Base-by-base conservation (phyloP, 306 rosid genomes). In the Cicer pinnatifidum region DNA sequence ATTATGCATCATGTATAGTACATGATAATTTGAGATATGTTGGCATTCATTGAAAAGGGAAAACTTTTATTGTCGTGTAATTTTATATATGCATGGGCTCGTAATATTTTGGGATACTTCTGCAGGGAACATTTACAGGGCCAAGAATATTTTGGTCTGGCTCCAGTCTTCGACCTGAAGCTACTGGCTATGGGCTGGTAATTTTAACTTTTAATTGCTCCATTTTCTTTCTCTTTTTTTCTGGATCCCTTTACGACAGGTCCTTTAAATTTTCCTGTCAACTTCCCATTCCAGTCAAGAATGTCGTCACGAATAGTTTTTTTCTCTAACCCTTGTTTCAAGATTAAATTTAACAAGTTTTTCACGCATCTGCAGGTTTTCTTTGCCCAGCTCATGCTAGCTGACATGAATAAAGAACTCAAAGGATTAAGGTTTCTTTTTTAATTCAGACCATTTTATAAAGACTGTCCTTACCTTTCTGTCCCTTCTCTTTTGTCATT, bases 71-170 rank as follows among this genome's bases (percentile, higher is more conserved):
- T 73, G 6, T 56, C 75, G 61, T 69, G 73, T 61, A 60, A 73
- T 77, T 81, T 85, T 85, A 83, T 85, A 75, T 79, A 28, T 28
- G 35, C 35, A 28, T 28, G 5, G 35, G 35, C 35, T 28, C 5
- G 35, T 28, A 28, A 28, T 28, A 28, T 28, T 28, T 28, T 28
- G 35, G 35, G 35, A 28, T 82, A 81, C 90, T 86, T 78, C 76
- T 89, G 92, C 98, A 94, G 98, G 98, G 98, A 87, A 91, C 94
- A 86, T 94, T 94, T 87, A 91, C 95, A 61, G 98, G 97, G 76
- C 97, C 97, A 23, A 91, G 97, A 85, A 94, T 91, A 88, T 94
- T 91, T 85, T 91, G 97, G 94, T 91, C 98, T 87, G 98, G 98
- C 54, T 88, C 98, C 71, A 94, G 98, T 82, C 98, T 94, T 78